These are phyloP conservation scores for Olyra latifolia DNA, from an alignment of 176 grass and related monocot genomes.

Conservation along the genomic window DNA sequence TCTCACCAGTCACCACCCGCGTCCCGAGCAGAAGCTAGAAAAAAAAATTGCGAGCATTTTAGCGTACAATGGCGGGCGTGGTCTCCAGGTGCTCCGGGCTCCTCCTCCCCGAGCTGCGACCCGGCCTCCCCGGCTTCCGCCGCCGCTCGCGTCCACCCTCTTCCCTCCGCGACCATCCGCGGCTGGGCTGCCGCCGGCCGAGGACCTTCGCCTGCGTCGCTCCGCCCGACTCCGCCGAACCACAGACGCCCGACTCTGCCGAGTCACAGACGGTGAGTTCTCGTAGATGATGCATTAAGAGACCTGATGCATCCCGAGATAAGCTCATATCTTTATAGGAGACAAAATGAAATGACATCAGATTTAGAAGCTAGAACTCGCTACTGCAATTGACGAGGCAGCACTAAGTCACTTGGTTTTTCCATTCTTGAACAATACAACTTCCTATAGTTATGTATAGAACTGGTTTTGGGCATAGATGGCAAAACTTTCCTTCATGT, in stretches of 20 bases:
- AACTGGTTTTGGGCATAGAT: background rate
- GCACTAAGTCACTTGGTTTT: background rate
- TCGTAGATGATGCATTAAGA: background rate
- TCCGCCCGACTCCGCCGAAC: slow-evolving; percentile 46
- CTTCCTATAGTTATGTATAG: background rate
- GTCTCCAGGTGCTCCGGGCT: slow-evolving; percentile 50
- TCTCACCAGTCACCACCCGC: background rate
- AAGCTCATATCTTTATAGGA: background rate
- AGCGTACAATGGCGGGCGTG: slow-evolving; percentile 55
- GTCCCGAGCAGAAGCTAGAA: background rate
- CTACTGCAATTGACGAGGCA: background rate
- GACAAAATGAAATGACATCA: background rate
- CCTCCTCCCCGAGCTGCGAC: slow-evolving; percentile 39
- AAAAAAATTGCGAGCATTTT: background rate
- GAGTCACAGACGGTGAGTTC: slow-evolving; percentile 38
- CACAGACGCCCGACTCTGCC: slow-evolving; percentile 43
- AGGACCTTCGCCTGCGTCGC: slow-evolving; percentile 40
- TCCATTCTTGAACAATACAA: background rate
- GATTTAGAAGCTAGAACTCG: background rate
- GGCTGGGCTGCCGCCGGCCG: background rate
- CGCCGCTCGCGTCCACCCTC: background rate
- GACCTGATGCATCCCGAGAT: background rate
- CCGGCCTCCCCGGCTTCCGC: slow-evolving; percentile 8
- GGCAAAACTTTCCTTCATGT: background rate
- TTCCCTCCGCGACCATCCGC: slow-evolving; percentile 2